Evolutionary conservation across 331 rosid species (phyloP), one percentile per base, ranked within the genome.

Genomic region (Saraca asoca): DNA sequence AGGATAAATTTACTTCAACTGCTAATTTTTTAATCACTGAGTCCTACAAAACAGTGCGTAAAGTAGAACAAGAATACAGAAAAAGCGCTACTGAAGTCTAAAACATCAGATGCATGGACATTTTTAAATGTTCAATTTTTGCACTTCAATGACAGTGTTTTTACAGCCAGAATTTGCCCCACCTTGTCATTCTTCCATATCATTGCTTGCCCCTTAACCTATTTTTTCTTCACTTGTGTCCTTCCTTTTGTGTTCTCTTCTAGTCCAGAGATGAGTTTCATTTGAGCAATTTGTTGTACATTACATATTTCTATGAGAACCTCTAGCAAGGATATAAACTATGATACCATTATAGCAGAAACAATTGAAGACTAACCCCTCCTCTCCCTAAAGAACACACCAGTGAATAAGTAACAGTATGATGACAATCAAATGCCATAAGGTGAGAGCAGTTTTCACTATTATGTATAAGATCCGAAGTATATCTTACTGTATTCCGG

Each of bases 401-500:
- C 31, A 24, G 3, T 24, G 43, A 38, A 54, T n/a, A 34, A 50
- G 34, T 56, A 41, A 68, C 24, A 15, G 29, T 16, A 55, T 17
- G 18, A 5, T n/a, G 51, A 52, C 11, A 58, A 24, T 41, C 29
- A 66, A 53, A 58, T 3, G 17, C 35, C 38, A 19, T 41, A 50
- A 49, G 8, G 18, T 34, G 51, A 56, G 50, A 50, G 29, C 35
- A 61, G 53, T 9, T 57, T 50, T 51, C 19, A 52, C 42, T 63
- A n/a, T 48, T 49, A 38, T 7, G 11, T 15, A 58, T 7, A 42
- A 60, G 67, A 73, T 57, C 56, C 38, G 34, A 54, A 70, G 64
- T 31, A 58, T 68, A 69, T 72, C 91, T 83, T 85, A 91, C 98
- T 92, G 98, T 68, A 92, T 92, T 67, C 98, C 98, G 4, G 81